Conservation (phyloP, 2,329 filamentous ascomycete genomes). For the Tolypocladium pustulatum region DNA sequence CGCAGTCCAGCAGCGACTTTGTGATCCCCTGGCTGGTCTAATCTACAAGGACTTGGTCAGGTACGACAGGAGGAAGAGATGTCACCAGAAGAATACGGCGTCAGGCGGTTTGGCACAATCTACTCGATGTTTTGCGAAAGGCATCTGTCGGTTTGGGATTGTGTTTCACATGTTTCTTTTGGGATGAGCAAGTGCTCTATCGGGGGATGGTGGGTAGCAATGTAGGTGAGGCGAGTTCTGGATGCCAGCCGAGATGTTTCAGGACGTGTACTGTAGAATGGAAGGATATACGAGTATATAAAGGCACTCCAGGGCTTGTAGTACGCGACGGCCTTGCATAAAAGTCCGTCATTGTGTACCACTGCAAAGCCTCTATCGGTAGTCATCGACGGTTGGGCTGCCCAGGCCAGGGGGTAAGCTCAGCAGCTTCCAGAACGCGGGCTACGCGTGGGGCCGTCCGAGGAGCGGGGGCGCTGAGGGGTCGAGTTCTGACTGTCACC, state of each 20-base stretch:
- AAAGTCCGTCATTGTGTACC: background rate
- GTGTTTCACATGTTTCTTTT: no score
- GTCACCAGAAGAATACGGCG: background rate
- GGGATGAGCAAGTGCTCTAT: no score
- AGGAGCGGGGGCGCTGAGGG: background rate
- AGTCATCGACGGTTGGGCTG: background rate
- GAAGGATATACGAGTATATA: no score
- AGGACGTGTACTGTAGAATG: no score
- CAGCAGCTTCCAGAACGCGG: background rate
- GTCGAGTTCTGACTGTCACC: background rate
- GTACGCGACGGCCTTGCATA: background rate
- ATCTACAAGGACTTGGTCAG: background rate
- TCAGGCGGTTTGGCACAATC: background rate
- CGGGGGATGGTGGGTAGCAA: no score
- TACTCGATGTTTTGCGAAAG: background rate
- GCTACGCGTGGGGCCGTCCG: background rate
- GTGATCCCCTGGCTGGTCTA: background rate
- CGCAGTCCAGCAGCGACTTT: background rate
- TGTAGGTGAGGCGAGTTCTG: no score
- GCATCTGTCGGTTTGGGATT: background rate
- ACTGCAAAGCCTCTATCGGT: background rate
- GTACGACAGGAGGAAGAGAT: no score
- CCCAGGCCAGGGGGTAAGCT: background rate
- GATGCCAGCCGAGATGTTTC: background rate
- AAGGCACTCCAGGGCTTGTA: no score